Percentiles rank a stretch among this genome's conserved stretches.
These are phyloP conservation scores for Paecilomyces sp. DNA, from an alignment of 2,329 filamentous ascomycete species.

Conservation along the genomic window DNA sequence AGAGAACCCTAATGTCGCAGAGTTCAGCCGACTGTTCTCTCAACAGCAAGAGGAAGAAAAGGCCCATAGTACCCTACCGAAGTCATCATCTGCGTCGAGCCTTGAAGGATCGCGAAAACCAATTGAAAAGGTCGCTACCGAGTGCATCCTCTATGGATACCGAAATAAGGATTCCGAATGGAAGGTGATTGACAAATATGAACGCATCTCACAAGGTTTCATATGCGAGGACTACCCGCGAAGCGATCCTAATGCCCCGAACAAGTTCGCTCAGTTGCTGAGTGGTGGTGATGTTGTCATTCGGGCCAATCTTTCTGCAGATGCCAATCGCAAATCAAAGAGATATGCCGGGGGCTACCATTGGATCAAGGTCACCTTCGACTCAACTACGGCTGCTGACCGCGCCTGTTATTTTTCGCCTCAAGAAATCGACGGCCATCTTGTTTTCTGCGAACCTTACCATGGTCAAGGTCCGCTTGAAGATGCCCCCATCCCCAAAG, in stretches of 20 bases:
- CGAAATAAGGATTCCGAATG: slow-evolving; percentile 61
- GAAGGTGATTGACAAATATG: slow-evolving; percentile 82
- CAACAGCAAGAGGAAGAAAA: slow-evolving; percentile 40
- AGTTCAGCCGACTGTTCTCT: slow-evolving; percentile 39
- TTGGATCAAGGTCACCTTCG: slow-evolving; percentile 86
- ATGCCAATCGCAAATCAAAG: slow-evolving; percentile 73
- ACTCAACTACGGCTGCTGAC: slow-evolving; percentile 64
- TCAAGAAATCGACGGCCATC: slow-evolving; percentile 61
- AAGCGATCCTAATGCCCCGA: slow-evolving; percentile 64
- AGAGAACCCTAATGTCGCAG: slow-evolving; percentile 47
- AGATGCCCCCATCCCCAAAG: slow-evolving; percentile 57
- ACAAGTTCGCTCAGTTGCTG: slow-evolving; percentile 65
- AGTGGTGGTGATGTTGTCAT: slow-evolving; percentile 66
- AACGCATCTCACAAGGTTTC: slow-evolving; percentile 68
- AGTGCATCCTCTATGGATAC: slow-evolving; percentile 83
- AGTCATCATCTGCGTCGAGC: slow-evolving; percentile 35
- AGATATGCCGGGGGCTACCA: slow-evolving; percentile 75
- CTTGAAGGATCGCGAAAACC: slow-evolving; percentile 31
- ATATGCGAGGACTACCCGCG: slow-evolving; percentile 93
- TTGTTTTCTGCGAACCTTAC: slow-evolving; percentile 66
- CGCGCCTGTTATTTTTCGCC: slow-evolving; percentile 63
- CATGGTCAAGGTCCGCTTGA: slow-evolving; percentile 56
- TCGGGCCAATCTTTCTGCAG: slow-evolving; percentile 58
- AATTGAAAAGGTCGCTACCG: slow-evolving; percentile 54
- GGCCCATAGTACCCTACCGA: slow-evolving; percentile 23